phyloP scores from a whole-genome alignment of 2,329 filamentous ascomycete genomes.

The Alternaria gaisen region DNA sequence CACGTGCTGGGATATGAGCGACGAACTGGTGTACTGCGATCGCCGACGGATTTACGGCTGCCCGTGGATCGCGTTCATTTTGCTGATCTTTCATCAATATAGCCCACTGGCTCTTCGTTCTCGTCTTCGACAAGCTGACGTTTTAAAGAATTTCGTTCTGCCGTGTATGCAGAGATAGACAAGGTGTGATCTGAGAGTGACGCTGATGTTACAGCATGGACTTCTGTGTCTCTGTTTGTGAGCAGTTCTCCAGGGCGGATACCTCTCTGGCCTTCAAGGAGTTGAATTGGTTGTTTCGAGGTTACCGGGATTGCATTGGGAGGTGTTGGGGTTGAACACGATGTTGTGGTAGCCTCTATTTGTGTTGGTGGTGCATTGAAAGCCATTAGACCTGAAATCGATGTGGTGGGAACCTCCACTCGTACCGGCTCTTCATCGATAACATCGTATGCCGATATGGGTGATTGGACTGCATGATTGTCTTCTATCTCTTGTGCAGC shows the following conservation, averaged over 20 bases:
- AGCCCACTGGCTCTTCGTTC: not conserved
- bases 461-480: not conserved
- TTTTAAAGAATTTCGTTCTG: not conserved
- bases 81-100: not conserved
- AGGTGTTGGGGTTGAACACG: not conserved
- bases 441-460: not conserved
- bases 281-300: not conserved
- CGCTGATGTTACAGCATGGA: not conserved
- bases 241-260: not conserved
- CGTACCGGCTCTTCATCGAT: not conserved
- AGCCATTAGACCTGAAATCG: not conserved
- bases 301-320: not conserved
- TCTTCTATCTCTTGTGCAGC: not conserved
- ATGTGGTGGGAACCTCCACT: not conserved
- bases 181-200: not conserved
- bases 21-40: not conserved
- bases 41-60: not conserved
- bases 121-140: not conserved
- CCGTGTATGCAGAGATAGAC: not conserved
- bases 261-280: not conserved
- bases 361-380: not conserved
- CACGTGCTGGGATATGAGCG: not conserved
- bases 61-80: not conserved
- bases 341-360: not conserved
- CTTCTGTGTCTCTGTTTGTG: not conserved